Conservation (phyloP, 2,329 filamentous ascomycete species). For the Karstenula rhodostoma region DNA sequence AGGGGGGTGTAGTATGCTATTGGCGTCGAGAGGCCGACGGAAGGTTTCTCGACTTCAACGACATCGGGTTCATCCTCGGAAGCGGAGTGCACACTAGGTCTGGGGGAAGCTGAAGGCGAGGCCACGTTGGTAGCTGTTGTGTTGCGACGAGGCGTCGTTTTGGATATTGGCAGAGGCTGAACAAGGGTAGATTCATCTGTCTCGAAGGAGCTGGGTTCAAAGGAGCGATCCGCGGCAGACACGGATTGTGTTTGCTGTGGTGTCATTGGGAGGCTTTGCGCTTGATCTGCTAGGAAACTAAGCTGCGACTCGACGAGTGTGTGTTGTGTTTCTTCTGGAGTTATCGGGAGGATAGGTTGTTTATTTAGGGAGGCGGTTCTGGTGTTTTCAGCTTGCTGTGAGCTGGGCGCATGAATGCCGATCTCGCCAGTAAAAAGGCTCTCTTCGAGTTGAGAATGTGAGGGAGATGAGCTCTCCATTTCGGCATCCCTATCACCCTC, state of each 20-base stretch:
- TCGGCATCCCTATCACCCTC: conserved; percentile 18
- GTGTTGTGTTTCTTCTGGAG: conserved; percentile 40
- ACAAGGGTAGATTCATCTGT: conserved; percentile 17
- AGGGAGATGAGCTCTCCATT: conserved; percentile 23
- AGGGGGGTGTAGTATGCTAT: conserved; percentile 58
- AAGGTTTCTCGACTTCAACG: conserved; percentile 22
- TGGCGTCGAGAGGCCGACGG: conserved; percentile 51
- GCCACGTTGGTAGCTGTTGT: conserved; percentile 17
- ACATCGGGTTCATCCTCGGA: conserved; percentile 15
- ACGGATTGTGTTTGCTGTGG: conserved; percentile 50
- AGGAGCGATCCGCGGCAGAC: conserved; percentile 26
- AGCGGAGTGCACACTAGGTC: conserved; percentile 22
- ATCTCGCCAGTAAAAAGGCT: conserved; percentile 2
- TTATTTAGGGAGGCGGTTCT: conserved; percentile 16
- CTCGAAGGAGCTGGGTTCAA: conserved; percentile 28
- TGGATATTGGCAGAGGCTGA: conserved; percentile 13
- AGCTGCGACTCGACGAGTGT: conserved; percentile 33
- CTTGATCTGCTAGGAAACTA: conserved; percentile 13
- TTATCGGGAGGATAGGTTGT: conserved; percentile 29
- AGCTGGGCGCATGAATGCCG: conserved; percentile 19
- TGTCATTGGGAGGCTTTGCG: conserved; percentile 42
- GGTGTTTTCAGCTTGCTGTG: conserved; percentile 18
- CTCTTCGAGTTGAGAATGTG: conserved; percentile 6
- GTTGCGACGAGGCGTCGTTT: conserved; percentile 24
- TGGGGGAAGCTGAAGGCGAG: conserved; percentile 18